These are phyloP conservation scores for Agastache rugosa DNA, from an alignment of 257 asterid species.

Conservation along the genomic window DNA sequence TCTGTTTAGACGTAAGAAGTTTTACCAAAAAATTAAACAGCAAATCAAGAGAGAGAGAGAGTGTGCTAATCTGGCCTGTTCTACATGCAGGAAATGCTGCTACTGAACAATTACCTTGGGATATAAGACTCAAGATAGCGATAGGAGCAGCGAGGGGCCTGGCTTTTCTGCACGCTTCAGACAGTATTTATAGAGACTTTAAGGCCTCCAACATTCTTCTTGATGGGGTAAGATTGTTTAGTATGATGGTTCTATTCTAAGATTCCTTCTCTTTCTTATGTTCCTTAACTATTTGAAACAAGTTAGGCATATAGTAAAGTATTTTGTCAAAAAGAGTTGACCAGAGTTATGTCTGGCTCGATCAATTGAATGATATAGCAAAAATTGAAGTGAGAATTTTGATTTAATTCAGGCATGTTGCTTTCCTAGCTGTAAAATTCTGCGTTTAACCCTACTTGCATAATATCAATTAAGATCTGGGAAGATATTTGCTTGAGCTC, in stretches of 20 bases:
- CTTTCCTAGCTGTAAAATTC: too few species aligned
- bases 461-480: too few species aligned
- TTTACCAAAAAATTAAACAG: constrained; percentile 9
- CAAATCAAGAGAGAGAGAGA: not conserved
- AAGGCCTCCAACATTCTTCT: constrained; percentile 71
- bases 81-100: constrained; percentile 45
- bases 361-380: too few species aligned
- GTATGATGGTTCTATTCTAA: not conserved
- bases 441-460: too few species aligned
- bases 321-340: not conserved
- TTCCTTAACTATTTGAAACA: not conserved
- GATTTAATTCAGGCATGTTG: too few species aligned
- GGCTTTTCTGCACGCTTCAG: constrained; percentile 59
- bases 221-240: constrained; percentile 52
- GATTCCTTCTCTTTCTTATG: constrained; percentile 8
- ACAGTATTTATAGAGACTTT: constrained; percentile 59
- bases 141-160: constrained; percentile 65
- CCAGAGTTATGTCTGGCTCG: not conserved
- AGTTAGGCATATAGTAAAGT: not conserved
- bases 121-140: constrained; percentile 56
- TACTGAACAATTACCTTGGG: constrained; percentile 56
- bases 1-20: constrained; percentile 59
- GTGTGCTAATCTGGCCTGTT: constrained; percentile 21
- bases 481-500: too few species aligned
- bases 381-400: too few species aligned